Evolutionary conservation across 2,329 filamentous ascomycete genomes (phyloP).

Genomic region (Coniochaeta sp.): DNA sequence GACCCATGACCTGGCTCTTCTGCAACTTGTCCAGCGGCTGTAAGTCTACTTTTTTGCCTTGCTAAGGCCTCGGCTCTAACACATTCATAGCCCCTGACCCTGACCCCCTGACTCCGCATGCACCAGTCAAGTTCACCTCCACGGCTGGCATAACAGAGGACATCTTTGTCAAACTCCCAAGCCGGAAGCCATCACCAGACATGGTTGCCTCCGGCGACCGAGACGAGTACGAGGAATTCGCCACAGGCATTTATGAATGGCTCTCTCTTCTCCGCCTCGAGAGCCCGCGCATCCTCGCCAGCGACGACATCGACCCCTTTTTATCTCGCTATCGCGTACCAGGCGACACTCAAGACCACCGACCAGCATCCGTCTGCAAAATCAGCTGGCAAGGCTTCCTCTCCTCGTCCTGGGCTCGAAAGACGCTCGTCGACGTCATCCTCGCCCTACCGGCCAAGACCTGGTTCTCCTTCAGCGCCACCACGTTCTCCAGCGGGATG

Average conservation of each 20-base stretch:
- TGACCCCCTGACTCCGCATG: constrained; percentile 40
- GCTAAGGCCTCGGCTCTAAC: constrained; percentile 12
- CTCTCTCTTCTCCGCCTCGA: constrained; percentile 58
- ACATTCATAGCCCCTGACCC: constrained; percentile 32
- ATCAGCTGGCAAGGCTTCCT: constrained; percentile 56
- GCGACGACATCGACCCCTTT: constrained; percentile 59
- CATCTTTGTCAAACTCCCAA: constrained; percentile 22
- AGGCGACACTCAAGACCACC: constrained; percentile 18
- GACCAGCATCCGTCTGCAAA: constrained; percentile 33
- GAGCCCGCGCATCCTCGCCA: constrained; percentile 52
- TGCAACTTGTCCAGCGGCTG: constrained; percentile 49
- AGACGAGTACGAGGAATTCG: constrained; percentile 54
- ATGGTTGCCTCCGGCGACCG: constrained; percentile 28
- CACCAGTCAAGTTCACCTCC: constrained; percentile 34
- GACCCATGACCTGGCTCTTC: constrained; percentile 70
- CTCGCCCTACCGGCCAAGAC: constrained; percentile 31
- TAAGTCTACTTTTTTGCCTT: constrained; percentile 21
- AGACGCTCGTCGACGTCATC: constrained; percentile 39
- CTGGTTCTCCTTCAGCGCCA: constrained; percentile 51
- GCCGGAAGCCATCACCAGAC: constrained; percentile 22
- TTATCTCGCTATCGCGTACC: constrained; percentile 62
- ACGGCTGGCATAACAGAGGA: constrained; percentile 21
- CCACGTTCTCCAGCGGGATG: constrained; percentile 40
- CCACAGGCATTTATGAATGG: constrained; percentile 66
- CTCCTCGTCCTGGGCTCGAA: constrained; percentile 43